phyloP scores from a whole-genome alignment of 1,284 basidiomycete genomes.

The Rhodotorula sp. region DNA sequence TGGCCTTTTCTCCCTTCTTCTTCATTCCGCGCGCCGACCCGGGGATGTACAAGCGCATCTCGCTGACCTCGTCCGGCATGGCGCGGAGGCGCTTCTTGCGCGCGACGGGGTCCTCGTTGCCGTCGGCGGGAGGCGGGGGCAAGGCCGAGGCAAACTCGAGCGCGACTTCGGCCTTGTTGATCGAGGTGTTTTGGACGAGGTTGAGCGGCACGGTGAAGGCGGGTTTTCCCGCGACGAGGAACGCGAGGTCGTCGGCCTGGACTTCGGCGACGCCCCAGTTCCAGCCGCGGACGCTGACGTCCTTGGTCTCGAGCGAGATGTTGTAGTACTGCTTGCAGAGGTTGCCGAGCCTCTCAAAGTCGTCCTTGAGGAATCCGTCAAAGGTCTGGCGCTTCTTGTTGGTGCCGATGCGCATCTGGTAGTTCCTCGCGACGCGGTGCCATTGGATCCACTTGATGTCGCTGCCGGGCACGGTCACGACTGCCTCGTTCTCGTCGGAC shows the following conservation, averaged over 20 bases:
- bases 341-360: constrained; percentile 49
- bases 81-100: constrained; percentile 36
- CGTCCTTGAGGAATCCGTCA: constrained; percentile 87
- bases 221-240: constrained; percentile 84
- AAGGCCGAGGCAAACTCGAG: constrained; percentile 73
- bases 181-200: constrained; percentile 93
- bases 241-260: constrained; percentile 85
- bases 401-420: constrained; percentile 75
- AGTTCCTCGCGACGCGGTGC: constrained; percentile 82
- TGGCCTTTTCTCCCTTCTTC: constrained; percentile 46
- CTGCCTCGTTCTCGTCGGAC: constrained; percentile 57
- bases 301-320: constrained; percentile 78
- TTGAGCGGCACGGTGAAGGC: constrained; percentile 88
- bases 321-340: constrained; percentile 65
- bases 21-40: constrained; percentile 57
- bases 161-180: constrained; percentile 95
- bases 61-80: constrained; percentile 77
- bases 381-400: constrained; percentile 72
- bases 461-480: constrained; percentile 65
- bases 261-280: constrained; percentile 98
- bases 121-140: constrained; percentile 45
- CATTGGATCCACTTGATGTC: constrained; percentile 88
- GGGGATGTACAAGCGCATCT: constrained; percentile 95
- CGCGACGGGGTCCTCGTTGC: constrained; percentile 32
- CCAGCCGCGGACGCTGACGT: constrained; percentile 91